Evolutionary conservation across 1,284 basidiomycete species (phyloP), one percentile per base, ranked within the genome.

Genomic region (Cutaneotrichosporon dermatis): DNA sequence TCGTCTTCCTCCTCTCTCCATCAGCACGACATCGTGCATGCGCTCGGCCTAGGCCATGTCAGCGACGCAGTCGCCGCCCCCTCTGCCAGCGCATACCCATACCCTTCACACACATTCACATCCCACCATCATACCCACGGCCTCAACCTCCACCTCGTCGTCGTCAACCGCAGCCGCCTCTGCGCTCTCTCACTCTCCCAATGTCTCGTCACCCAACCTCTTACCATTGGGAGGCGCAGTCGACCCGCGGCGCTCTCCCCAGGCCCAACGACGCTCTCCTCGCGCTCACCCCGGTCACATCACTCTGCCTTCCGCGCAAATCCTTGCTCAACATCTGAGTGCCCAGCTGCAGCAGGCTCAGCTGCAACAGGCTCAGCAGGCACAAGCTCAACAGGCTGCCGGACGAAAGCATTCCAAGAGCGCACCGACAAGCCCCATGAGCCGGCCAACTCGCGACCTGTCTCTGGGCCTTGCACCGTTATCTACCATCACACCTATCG

Each of bases 401-500:
- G 51, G 33, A 7, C 48, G 48, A 12, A 56, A 49, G 15, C 55
- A 46, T 34, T 51, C 53, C 50, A 55, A 55, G 48, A 59, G 57
- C 10, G 63, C 63, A 0, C 63, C 63, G 9, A 51, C 59, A 25
- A 56, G 52, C 6, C 63, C 63, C 0, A 51, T 57, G 37, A 12
- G 40, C 15, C 45, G 61, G 4, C 50, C 61, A 3, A 35, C 37
- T 11, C 16, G 45, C 15, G 55, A 59, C 33, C 25, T 43, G 41
- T 42, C 40, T 4, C 37, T 16, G 1, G 57, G 58, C 9, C 54
- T 61, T 36, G 33, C 57, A 3, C 59, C 63, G 12, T 42, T 64
- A n/a, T 58, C 51, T 13, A 59, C 57, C 9, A 64, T 64, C 13
- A 34, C 54, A 3, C 39, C 62, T 3, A 58, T 63, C 6, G 62